Evolutionary conservation across 371 early-diverging fungal genomes (phyloP).

Genomic region (Haplosporangium sp.): DNA sequence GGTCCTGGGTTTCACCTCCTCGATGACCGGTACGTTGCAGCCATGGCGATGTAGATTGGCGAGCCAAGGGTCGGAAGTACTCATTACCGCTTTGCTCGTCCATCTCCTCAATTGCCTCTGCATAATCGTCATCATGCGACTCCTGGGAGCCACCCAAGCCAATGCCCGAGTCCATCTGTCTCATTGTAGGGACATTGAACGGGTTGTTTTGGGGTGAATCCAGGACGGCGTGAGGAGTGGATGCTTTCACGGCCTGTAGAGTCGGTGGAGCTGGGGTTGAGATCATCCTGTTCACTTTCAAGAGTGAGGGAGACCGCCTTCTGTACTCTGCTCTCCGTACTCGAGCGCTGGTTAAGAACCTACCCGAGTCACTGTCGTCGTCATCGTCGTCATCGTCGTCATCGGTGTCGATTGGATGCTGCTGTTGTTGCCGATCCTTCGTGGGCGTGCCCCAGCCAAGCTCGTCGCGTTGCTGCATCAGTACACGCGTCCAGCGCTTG

Average conservation of each 20-base stretch:
- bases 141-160: slow-evolving; percentile 20
- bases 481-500: slow-evolving; percentile 23
- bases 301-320: background rate
- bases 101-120: background rate
- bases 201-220: background rate
- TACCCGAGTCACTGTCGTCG: slow-evolving; percentile 9
- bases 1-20: background rate
- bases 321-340: slow-evolving; percentile 3
- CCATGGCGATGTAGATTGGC: background rate
- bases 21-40: background rate
- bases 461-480: slow-evolving; percentile 32
- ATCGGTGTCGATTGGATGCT: background rate
- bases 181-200: slow-evolving; percentile 25
- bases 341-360: slow-evolving; percentile 27
- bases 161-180: slow-evolving; percentile 40
- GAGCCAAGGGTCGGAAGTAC: background rate
- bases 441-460: slow-evolving; percentile 32
- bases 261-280: background rate
- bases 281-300: background rate
- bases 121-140: slow-evolving; percentile 11
- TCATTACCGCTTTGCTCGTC: background rate
- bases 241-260: background rate
- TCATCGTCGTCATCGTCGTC: slow-evolving; percentile 10
- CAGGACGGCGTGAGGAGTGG: background rate
- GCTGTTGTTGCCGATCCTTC: background rate